These are phyloP conservation scores for Phoma herbarum DNA, from an alignment of 2,329 filamentous ascomycete genomes.

Conservation along the genomic window DNA sequence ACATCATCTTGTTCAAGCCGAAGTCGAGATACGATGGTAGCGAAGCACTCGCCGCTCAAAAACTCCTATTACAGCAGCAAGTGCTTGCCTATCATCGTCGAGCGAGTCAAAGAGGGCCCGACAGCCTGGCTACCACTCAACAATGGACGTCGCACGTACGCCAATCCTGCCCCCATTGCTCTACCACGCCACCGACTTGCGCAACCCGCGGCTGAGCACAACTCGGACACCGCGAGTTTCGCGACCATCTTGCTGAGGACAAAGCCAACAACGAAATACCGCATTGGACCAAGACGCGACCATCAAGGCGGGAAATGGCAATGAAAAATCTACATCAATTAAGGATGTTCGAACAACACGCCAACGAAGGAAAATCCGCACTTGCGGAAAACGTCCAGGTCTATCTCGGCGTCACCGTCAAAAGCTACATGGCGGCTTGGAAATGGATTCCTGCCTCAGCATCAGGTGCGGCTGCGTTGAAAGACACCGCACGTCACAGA, in stretches of 20 bases:
- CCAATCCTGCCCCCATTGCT: neutral
- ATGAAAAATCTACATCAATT: neutral
- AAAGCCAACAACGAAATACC: neutral
- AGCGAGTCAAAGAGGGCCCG: neutral
- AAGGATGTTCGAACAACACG: neutral
- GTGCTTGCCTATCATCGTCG: neutral
- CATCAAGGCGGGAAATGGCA: neutral
- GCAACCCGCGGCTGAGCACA: neutral
- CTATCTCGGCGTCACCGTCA: neutral
- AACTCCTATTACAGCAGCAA: neutral
- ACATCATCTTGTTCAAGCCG: neutral
- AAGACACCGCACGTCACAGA: neutral
- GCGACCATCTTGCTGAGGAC: neutral
- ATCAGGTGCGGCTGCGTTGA: conserved; percentile 1
- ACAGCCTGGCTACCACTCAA: conserved; percentile 1
- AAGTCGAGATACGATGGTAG: neutral
- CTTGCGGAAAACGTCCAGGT: neutral
- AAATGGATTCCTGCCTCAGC: neutral
- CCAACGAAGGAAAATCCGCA: neutral
- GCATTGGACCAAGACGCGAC: neutral
- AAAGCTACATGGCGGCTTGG: neutral
- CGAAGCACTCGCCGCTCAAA: neutral
- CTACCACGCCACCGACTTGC: neutral
- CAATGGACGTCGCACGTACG: neutral
- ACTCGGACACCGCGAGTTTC: neutral